These are phyloP conservation scores for Teunomyces lycoperdinae DNA, from an alignment of 805 yeast genomes.

Conservation along the genomic window DNA sequence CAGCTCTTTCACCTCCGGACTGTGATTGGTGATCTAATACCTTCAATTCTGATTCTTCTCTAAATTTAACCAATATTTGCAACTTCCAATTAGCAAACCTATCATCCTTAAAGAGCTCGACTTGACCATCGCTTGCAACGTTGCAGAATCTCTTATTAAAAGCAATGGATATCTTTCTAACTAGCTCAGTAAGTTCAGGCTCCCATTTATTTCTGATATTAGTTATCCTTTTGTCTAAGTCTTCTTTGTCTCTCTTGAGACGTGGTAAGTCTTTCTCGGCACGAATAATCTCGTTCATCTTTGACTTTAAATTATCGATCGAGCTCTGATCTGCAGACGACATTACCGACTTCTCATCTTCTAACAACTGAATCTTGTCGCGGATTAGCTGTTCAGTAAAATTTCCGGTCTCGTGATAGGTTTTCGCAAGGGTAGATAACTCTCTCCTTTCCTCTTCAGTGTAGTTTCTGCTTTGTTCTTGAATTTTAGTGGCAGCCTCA, in stretches of 20 bases:
- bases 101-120: slow-evolving; percentile 53
- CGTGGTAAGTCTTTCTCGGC: slow-evolving; percentile 40
- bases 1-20: slow-evolving; percentile 98
- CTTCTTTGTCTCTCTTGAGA: slow-evolving; percentile 19
- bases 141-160: slow-evolving; percentile 65
- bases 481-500: slow-evolving; percentile 36
- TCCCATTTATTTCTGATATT: slow-evolving; percentile 54
- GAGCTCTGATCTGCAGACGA: slow-evolving; percentile 38
- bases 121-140: slow-evolving; percentile 88
- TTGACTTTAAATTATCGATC: slow-evolving; percentile 37
- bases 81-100: slow-evolving; percentile 75
- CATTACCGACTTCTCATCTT: slow-evolving; percentile 43
- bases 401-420: slow-evolving; percentile 29
- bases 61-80: slow-evolving; percentile 79
- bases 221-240: slow-evolving; percentile 34
- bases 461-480: slow-evolving; percentile 34
- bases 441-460: slow-evolving; percentile 36
- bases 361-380: slow-evolving; percentile 42
- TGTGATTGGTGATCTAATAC: slow-evolving; percentile 83
- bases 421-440: slow-evolving; percentile 38
- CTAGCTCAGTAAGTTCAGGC: slow-evolving; percentile 52
- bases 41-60: slow-evolving; percentile 70
- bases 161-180: slow-evolving; percentile 54
- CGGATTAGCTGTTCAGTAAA: slow-evolving; percentile 39
- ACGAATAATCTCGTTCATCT: slow-evolving; percentile 30